These are phyloP conservation scores for Pyrrhoderma lamaoense DNA, from an alignment of 1,284 basidiomycete species.

Conservation along the genomic window DNA sequence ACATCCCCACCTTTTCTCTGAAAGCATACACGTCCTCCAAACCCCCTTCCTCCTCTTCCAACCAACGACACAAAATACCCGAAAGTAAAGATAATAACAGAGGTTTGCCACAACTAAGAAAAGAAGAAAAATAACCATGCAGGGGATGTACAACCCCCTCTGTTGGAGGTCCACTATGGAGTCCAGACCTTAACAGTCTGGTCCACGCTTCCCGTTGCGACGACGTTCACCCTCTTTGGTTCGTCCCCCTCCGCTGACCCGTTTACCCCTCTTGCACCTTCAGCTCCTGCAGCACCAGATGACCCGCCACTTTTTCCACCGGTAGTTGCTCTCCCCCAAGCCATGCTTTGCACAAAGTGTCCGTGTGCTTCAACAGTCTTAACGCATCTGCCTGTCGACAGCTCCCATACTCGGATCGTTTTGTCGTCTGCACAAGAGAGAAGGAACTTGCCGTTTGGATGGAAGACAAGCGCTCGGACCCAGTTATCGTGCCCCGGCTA, in stretches of 20 bases:
- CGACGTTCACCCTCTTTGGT: constrained; percentile 50
- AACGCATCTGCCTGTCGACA: constrained; percentile 56
- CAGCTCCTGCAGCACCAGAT: constrained; percentile 25
- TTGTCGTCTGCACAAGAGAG: constrained; percentile 74
- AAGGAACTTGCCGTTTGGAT: constrained; percentile 65
- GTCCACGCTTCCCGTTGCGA: constrained; percentile 61
- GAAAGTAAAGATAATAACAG: not conserved
- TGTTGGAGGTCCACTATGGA: constrained; percentile 1
- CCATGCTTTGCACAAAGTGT: constrained; percentile 61
- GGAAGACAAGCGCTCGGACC: constrained; percentile 63
- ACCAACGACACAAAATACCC: no score
- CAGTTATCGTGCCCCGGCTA: constrained; percentile 64
- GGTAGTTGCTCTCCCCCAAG: constrained; percentile 53
- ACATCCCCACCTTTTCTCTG: not conserved
- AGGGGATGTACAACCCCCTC: not conserved
- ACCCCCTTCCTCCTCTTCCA: not conserved
- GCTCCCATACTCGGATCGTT: constrained; percentile 71
- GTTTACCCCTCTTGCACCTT: constrained; percentile 23
- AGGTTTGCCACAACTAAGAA: not conserved
- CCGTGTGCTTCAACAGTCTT: constrained; percentile 67
- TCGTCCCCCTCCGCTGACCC: constrained; percentile 25
- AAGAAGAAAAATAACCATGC: constrained; percentile 8
- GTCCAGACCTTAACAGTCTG: constrained; percentile 33
- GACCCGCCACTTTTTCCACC: constrained; percentile 35
- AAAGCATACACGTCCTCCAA: not conserved